Evolutionary conservation across 768 basidiomycete genomes (phyloP).

Genomic region (Mycena venus): DNA sequence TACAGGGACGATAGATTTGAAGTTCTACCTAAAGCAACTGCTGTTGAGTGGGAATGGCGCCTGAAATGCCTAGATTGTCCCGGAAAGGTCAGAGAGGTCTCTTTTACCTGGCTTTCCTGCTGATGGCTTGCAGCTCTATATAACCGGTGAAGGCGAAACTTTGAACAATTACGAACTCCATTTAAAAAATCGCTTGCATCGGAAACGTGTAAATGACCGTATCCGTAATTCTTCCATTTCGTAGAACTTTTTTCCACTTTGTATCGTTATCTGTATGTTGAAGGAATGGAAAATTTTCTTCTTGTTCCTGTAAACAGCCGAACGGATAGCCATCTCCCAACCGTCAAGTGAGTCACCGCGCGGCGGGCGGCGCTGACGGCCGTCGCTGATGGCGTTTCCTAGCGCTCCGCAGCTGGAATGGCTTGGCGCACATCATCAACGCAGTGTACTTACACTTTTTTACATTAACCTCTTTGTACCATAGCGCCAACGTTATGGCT

Average conservation of each 20-base stretch:
- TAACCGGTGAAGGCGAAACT: conserved; percentile 89
- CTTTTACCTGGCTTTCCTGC: background rate
- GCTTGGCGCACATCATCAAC: too few species aligned
- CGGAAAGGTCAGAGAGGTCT: conserved; percentile 77
- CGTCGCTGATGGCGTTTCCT: background rate
- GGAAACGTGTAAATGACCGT: conserved; percentile 79
- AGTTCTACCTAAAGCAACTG: conserved; percentile 71
- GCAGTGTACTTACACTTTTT: background rate
- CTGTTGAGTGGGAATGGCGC: conserved; percentile 85
- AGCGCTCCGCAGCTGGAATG: background rate
- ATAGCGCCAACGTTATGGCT: background rate
- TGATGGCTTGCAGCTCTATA: conserved; percentile 76
- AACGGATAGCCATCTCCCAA: background rate
- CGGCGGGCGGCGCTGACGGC: too few species aligned
- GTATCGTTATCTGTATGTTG: conserved; percentile 29
- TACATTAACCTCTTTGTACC: background rate
- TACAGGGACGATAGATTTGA: conserved; percentile 91
- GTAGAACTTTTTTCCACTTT: background rate
- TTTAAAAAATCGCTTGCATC: conserved; percentile 86
- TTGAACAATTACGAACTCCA: conserved; percentile 94
- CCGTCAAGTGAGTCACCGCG: conserved; percentile 10
- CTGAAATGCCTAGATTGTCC: conserved; percentile 94
- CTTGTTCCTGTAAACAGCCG: background rate
- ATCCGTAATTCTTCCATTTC: conserved; percentile 37
- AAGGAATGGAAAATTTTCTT: background rate